Base-by-base conservation (phyloP, 805 yeast species). In the Scheffersomyces stipitis region DNA sequence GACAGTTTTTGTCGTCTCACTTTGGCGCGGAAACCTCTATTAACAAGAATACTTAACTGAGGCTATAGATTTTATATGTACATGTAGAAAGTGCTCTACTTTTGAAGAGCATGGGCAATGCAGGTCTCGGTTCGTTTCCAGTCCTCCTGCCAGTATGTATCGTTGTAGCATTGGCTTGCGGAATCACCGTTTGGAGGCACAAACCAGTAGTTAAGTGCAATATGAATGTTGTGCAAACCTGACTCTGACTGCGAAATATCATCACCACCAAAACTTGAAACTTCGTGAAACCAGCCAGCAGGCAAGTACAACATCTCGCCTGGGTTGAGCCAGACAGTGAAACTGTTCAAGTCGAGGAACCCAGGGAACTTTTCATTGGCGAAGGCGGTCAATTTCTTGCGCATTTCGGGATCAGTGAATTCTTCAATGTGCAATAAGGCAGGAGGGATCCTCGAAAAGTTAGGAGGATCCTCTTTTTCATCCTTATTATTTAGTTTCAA, bases 281-380 rank as follows among this genome's bases (percentile, higher is more conserved):
- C 91, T 54, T 84, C 91, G 54, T 84, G 91, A 50, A 84, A 84
- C 90, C 90, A 84, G 3, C 91, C 89, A 1, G 85, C 75, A 0
- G 91, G 91, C 17, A 84, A 54, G 51, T 76, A 84, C 15, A 84
- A 55, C 81, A 81, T 77, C 33, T 83, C 79, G 0, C 88, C 88
- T 0, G 82, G 80, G 18, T 69, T 51, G 18, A 84, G 45, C 52
- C 72, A 64, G 1, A 79, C 78, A 13, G 70, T 63, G 12, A 71
- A 51, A 31, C 68, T 65, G 14, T 64, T 56, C 1, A 78, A 63
- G 1, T 58, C 42, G 28, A 69, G 51, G 34, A 81, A 65, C 1
- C 69, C 65, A 0, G 85, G 84, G 58, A 74, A 83, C 20, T 65
- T 54, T 4, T 44, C 36, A n/a, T 62, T 44, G 1, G 76, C 72